phyloP scores from a whole-genome alignment of 805 yeast species.

The Kluyveromyces aestuarii region DNA sequence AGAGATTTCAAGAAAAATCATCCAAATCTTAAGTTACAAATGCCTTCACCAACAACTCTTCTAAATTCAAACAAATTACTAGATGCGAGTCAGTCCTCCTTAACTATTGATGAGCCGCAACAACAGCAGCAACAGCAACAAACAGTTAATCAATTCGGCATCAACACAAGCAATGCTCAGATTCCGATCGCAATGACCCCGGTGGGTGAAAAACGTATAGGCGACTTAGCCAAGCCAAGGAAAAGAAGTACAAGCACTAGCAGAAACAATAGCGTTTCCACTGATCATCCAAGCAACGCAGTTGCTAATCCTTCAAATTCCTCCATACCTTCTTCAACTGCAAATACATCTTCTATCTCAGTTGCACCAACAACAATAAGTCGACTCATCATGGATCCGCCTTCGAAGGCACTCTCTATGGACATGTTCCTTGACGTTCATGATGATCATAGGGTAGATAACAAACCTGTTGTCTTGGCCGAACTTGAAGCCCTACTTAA shows the following conservation, averaged over 20 bases:
- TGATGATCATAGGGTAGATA: conserved; percentile 15
- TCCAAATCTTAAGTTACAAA: conserved; percentile 55
- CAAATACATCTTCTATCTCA: not conserved
- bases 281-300: not conserved
- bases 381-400: conserved; percentile 14
- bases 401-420: conserved; percentile 19
- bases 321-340: not conserved
- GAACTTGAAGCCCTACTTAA: conserved; percentile 21
- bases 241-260: conserved; percentile 5
- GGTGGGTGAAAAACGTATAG: conserved; percentile 42
- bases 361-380: not conserved
- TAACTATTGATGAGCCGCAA: conserved; percentile 11
- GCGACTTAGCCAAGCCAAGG: conserved; percentile 7
- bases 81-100: conserved; percentile 32
- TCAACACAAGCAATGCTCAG: conserved; percentile 42
- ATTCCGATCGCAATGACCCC: conserved; percentile 73
- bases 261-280: conserved; percentile 6
- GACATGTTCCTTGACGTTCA: conserved; percentile 24
- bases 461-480: conserved; percentile 22
- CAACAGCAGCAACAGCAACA: conserved; percentile 19
- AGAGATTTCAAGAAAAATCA: conserved; percentile 35
- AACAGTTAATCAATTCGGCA: conserved; percentile 60
- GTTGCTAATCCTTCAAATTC: not conserved
- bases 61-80: conserved; percentile 23
- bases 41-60: conserved; percentile 61